phyloP scores from a whole-genome alignment of 192 early-diverging fungal genomes.

The Backusella tuberculispora region DNA sequence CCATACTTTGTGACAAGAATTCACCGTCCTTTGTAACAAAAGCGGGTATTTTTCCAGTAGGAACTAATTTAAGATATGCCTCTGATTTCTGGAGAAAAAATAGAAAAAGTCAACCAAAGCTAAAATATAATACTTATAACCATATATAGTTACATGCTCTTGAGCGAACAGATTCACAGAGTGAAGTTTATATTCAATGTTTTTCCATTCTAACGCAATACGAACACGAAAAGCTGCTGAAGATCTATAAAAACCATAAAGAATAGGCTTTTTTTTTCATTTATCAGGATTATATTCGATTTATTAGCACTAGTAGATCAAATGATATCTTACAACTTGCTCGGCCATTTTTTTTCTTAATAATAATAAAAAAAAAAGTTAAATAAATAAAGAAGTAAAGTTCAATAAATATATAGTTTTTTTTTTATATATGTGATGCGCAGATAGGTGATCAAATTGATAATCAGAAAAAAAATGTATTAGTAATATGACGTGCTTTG shows the following conservation, averaged over 20 bases:
- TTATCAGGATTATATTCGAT: neutral
- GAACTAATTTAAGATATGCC: conserved; percentile 69
- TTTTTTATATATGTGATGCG: no score
- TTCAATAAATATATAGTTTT: no score
- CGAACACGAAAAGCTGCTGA: conserved; percentile 77
- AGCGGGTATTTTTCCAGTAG: conserved; percentile 68
- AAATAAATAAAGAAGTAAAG: neutral
- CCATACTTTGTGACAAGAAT: conserved; percentile 68
- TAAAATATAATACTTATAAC: neutral
- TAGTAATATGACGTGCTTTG: no score
- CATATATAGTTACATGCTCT: conserved; percentile 64
- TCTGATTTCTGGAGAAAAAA: conserved; percentile 41
- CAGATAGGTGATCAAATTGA: no score
- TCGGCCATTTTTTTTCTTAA: neutral
- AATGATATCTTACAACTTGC: neutral
- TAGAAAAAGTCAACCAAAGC: neutral
- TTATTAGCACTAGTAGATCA: neutral
- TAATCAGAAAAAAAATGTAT: no score
- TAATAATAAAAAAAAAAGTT: neutral
- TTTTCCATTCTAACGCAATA: conserved; percentile 78
- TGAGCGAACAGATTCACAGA: conserved; percentile 74
- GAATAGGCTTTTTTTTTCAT: conserved; percentile 31
- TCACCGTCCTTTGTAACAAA: conserved; percentile 59
- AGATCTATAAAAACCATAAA: conserved; percentile 82
- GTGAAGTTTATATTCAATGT: conserved; percentile 65